Evolutionary conservation across 805 yeast species (phyloP), one percentile per base, ranked within the genome.

Genomic region (Citeromyces matritensis): DNA sequence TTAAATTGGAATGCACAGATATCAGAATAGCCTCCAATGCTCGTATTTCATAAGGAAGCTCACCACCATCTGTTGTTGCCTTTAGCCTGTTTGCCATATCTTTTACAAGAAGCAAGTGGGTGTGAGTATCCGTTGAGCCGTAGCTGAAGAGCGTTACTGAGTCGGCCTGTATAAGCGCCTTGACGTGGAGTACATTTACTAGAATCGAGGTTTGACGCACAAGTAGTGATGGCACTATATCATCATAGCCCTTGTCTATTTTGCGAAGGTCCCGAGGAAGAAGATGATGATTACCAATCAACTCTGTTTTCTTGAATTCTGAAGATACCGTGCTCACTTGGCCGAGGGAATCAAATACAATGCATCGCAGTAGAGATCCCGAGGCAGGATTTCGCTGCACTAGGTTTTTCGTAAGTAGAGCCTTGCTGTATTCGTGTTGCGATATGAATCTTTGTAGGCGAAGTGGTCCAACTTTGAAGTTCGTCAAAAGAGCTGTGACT

Each of bases 21-120:
- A 83, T 73, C 39, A 91, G 66, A 6, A 91, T 79, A 0, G 93
- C 74, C 45, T 91, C 98, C 26, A 91, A 48, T 0, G 96, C 98
- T 30, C 94, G 60, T 45, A 86, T 75, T 47, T 91, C 98, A 51
- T 85, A 91, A 0, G 95, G 88, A 12, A 84, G 57, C 2, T 52
- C 42, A 10, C 49, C 51, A 4, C 41, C 44, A 10, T 52, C 53
- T 3, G 51, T 47, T 6, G 43, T 47, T 5, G 53, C 45, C 19
- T 51, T 43, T 27, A 70, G 48, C 23, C 62, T 56, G 11, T 45
- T 48, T 3, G 57, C 45, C 40, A 70, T 39, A 29, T 60, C 67
- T 23, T 55, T 50, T 9, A 69, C 45, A 30, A 70, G 62, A n/a
- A 52, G 43, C 9, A 58, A 44, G 29, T 58, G 58, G 3, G 68